Evolutionary conservation across 164 flowering plant species (phyloP).

Genomic region (Piper betle): DNA sequence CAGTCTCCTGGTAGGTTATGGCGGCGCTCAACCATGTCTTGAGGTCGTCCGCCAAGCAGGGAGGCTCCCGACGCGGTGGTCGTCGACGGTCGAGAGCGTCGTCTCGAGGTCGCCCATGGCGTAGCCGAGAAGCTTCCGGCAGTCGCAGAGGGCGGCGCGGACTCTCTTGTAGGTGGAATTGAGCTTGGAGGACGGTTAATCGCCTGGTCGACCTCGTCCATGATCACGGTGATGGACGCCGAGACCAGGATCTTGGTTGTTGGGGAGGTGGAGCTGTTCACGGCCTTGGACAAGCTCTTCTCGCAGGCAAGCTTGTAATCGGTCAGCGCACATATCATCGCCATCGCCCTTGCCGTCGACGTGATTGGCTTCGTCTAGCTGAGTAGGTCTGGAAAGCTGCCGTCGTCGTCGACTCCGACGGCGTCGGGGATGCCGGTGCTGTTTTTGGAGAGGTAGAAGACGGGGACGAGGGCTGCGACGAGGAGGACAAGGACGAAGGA

Average conservation of each 20-base stretch:
- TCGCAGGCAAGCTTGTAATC: constrained; percentile 31
- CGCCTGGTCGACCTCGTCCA: constrained; percentile 17
- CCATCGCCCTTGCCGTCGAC: constrained; percentile 18
- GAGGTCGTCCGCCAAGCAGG: constrained; percentile 21
- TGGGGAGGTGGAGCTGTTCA: constrained; percentile 13
- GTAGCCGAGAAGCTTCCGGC: constrained; percentile 27
- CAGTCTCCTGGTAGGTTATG: constrained; percentile 68
- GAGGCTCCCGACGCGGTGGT: constrained; percentile 15
- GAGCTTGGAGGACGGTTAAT: constrained; percentile 5
- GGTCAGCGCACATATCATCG: constrained; percentile 24
- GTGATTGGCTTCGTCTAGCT: not conserved
- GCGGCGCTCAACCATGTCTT: constrained; percentile 75
- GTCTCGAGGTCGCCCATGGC: constrained; percentile 31
- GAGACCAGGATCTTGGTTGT: constrained; percentile 24
- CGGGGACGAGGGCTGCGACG: constrained; percentile 2
- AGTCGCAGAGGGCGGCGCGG: constrained; percentile 27
- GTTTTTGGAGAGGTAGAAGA: constrained; percentile 3
- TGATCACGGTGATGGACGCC: constrained; percentile 21
- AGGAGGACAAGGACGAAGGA: constrained; percentile 2
- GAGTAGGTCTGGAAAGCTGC: too few species aligned
- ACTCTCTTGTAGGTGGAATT: constrained; percentile 6
- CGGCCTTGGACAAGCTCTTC: constrained; percentile 15
- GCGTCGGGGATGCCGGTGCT: not conserved
- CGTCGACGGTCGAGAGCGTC: constrained; percentile 17
- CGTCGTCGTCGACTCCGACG: not conserved